phyloP scores from a whole-genome alignment of 2,329 filamentous ascomycete genomes.

The Chrysoporthe cubensis region DNA sequence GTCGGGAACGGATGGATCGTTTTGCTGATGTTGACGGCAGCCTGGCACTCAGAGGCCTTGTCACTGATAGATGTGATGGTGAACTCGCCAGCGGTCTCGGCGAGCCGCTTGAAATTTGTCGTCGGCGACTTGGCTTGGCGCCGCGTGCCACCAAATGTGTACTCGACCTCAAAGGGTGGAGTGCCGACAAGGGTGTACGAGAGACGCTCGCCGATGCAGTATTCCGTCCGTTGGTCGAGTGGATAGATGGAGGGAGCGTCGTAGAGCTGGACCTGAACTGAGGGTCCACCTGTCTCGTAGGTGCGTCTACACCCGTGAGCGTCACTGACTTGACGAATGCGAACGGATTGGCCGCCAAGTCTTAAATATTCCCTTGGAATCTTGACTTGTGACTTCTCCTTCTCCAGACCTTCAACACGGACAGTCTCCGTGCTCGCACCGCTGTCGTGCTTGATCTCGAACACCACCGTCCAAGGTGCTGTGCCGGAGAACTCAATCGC shows the following conservation, averaged over 20 bases:
- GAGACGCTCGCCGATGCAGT: conserved; percentile 94
- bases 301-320: conserved; percentile 82
- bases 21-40: conserved; percentile 77
- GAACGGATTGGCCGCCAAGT: conserved; percentile 85
- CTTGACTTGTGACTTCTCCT: conserved; percentile 75
- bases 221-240: conserved; percentile 81
- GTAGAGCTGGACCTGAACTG: conserved; percentile 89
- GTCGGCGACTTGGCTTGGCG: conserved; percentile 79
- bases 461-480: conserved; percentile 86
- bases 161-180: conserved; percentile 90
- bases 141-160: conserved; percentile 79
- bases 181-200: conserved; percentile 90
- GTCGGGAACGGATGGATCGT: conserved; percentile 90
- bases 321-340: conserved; percentile 88
- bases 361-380: conserved; percentile 85
- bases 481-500: conserved; percentile 82
- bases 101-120: conserved; percentile 89
- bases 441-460: conserved; percentile 91
- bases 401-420: conserved; percentile 77
- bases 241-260: conserved; percentile 91
- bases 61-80: conserved; percentile 86
- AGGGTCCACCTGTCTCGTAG: conserved; percentile 70
- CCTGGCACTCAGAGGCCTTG: conserved; percentile 84
- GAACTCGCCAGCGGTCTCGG: conserved; percentile 88
- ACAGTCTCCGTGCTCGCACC: conserved; percentile 79